Evolutionary conservation across 805 yeast species (phyloP), one percentile per base, ranked within the genome.

Genomic region (Candida gorgasii): DNA sequence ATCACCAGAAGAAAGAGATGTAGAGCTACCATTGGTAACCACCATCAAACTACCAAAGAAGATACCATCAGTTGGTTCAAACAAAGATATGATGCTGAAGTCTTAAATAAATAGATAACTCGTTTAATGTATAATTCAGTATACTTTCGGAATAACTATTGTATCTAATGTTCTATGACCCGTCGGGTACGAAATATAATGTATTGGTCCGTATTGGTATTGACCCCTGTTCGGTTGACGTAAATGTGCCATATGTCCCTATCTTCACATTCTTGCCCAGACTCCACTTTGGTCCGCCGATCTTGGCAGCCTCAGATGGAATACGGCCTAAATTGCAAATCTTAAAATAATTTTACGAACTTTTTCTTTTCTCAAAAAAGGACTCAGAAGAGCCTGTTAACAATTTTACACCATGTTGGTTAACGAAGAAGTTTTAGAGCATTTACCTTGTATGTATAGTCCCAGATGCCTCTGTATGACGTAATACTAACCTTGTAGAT

Each of bases 71-170:
- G 80, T 73, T 93, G 99, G 99, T 93, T 93, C 93, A 93, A 93
- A 86, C 93, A 89, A 76, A 93, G 86, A 83, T 93, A 92, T 84
- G 99, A 93, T 78, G 99, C 99, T 72, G 95, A 89, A 65, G 99
- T 93, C 67, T 77, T 86, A 74, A 79, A 82, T 79, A 84, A 85
- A 76, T 84, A 83, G 72, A 27, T 36, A 3, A 31, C 6, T 20
- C 7, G n/a, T 11, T 34, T 34, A 22, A 34, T 22, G 18, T 20
- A 22, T 19, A 19, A 33, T 33, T 33, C 33, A 30, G 33, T 30
- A 16, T 24, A 24, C 5, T 7, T 9, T 20, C 9, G 24, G n/a
- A n/a, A n/a, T n/a, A n/a, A n/a, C n/a, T n/a, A n/a, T n/a, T n/a
- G n/a, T n/a, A n/a, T n/a, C n/a, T n/a, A n/a, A n/a, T n/a, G n/a